Conservation (phyloP, 129 eudicot genomes). For the Lactuca saligna region DNA sequence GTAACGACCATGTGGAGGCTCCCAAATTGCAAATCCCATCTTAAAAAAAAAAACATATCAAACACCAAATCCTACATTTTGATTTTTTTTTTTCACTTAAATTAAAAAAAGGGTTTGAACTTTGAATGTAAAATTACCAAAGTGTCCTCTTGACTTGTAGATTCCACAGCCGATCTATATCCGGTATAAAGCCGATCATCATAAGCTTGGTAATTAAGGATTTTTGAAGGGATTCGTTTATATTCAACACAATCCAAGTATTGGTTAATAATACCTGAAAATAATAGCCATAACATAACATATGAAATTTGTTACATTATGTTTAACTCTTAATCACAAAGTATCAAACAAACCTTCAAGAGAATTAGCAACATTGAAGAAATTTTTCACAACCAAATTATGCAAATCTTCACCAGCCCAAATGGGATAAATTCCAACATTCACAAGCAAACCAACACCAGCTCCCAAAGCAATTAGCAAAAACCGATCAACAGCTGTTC, state of each 20-base stretch:
- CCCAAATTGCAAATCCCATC: conserved; percentile 90
- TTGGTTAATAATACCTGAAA: conserved; percentile 68
- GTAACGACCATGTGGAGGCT: conserved; percentile 91
- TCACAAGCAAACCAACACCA: conserved; percentile 55
- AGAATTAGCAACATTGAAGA: conserved; percentile 69
- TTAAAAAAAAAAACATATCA: conserved; percentile 30
- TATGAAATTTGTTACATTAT: too few relatives aligned
- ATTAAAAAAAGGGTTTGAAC: not conserved
- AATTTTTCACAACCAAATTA: conserved; percentile 72
- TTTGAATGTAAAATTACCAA: conserved; percentile 40
- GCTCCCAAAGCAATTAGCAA: conserved; percentile 86
- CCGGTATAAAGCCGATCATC: conserved; percentile 75
- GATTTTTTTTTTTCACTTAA: not conserved
- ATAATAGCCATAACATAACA: not conserved
- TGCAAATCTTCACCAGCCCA: conserved; percentile 99
- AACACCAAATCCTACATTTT: not conserved
- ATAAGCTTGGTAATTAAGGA: conserved; percentile 63
- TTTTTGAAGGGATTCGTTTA: conserved; percentile 67
- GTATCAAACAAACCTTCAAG: conserved; percentile 72
- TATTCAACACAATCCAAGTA: conserved; percentile 76
- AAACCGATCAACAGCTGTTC: conserved; percentile 65
- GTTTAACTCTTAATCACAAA: not conserved
- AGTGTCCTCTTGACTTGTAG: conserved; percentile 66
- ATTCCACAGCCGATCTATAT: conserved; percentile 80
- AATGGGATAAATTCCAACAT: conserved; percentile 68